These are phyloP conservation scores for Cryphonectria carpinicola DNA, from an alignment of 2,329 filamentous ascomycete genomes.

Conservation along the genomic window DNA sequence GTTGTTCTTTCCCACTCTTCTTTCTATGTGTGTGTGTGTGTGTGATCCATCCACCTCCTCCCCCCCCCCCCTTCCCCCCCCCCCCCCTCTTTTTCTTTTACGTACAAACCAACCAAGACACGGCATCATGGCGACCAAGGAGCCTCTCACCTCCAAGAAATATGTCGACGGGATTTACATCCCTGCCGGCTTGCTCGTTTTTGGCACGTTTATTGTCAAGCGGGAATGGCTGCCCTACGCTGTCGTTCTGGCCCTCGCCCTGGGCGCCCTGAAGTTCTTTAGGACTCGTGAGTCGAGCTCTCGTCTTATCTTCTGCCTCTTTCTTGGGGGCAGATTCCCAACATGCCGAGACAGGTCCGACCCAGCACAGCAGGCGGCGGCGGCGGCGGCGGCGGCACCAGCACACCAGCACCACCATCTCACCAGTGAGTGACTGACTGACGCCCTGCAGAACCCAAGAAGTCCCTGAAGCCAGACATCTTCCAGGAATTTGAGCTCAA, in stretches of 20 bases:
- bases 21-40: too few species aligned
- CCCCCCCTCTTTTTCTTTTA: neutral
- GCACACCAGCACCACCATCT: neutral
- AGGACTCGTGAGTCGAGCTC: constrained; percentile 63
- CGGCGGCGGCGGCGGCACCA: too few species aligned
- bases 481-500: constrained; percentile 94
- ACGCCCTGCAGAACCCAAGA: constrained; percentile 66
- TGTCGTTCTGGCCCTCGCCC: constrained; percentile 63
- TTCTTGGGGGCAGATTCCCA: neutral
- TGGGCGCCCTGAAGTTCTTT: constrained; percentile 74
- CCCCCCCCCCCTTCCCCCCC: too few species aligned
- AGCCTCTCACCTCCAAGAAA: constrained; percentile 50
- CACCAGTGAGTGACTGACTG: neutral
- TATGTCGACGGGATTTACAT: constrained; percentile 83
- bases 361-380: neutral
- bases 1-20: too few species aligned
- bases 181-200: constrained; percentile 76
- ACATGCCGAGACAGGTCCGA: constrained; percentile 15
- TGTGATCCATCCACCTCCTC: too few species aligned
- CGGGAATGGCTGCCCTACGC: constrained; percentile 76
- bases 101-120: neutral
- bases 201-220: constrained; percentile 79
- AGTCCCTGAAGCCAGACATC: constrained; percentile 81
- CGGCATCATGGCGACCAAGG: constrained; percentile 28
- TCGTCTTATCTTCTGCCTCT: neutral